A percentile compares a stretch with the other conserved stretches of the same genome.
Evolutionary conservation across 352 stramenopile genomes (phyloP).

Genomic region (Globisporangium nagaii): DNA sequence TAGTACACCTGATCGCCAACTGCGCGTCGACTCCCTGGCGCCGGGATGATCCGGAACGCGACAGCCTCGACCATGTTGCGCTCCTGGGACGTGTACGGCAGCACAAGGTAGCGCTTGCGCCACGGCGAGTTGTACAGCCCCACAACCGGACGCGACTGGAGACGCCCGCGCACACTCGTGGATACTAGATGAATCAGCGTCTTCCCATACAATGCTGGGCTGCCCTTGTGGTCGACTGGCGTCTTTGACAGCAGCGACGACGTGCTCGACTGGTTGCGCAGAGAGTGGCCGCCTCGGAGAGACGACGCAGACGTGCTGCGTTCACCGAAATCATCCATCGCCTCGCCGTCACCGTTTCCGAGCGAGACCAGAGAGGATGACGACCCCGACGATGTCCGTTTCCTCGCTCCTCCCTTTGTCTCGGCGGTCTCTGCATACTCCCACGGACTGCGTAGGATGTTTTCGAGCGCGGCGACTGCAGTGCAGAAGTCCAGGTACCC

Average conservation of each 20-base stretch:
- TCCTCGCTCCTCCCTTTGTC: slow-evolving; percentile 13
- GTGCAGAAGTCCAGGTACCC: slow-evolving; percentile 82
- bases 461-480: slow-evolving; percentile 49
- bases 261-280: slow-evolving; percentile 6
- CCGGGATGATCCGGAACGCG: slow-evolving; percentile 70
- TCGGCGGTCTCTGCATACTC: neutral
- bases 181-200: slow-evolving; percentile 75
- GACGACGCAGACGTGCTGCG: slow-evolving; percentile 21
- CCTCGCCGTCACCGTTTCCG: slow-evolving; percentile 24
- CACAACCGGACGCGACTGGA: slow-evolving; percentile 67
- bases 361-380: slow-evolving; percentile 47
- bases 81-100: slow-evolving; percentile 69
- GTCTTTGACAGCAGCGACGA: slow-evolving; percentile 11
- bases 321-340: slow-evolving; percentile 19
- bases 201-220: slow-evolving; percentile 46
- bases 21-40: slow-evolving; percentile 37
- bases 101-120: slow-evolving; percentile 77
- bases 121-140: slow-evolving; percentile 78
- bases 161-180: slow-evolving; percentile 61
- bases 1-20: slow-evolving; percentile 73
- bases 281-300: slow-evolving; percentile 4
- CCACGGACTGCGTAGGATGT: slow-evolving; percentile 38
- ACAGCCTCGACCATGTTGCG: slow-evolving; percentile 63
- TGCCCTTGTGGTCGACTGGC: slow-evolving; percentile 20
- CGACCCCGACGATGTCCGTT: slow-evolving; percentile 40